Evolutionary conservation across 1,284 basidiomycete species (phyloP).

Genomic region (Erythrobasidium hasegawianum): DNA sequence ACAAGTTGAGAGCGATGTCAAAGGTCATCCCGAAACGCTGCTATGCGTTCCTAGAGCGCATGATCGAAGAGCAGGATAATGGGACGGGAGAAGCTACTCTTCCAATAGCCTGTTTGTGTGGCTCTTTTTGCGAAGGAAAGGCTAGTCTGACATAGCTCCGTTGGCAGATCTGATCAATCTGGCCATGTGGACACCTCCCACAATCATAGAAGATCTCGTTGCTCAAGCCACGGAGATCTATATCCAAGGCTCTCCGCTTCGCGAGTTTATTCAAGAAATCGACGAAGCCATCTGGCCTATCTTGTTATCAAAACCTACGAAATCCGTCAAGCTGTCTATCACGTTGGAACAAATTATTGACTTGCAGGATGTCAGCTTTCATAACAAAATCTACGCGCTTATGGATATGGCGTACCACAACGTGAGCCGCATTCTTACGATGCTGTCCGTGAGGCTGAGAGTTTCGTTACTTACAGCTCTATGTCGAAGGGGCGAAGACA

Average conservation of each 20-base stretch:
- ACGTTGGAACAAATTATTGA: conserved; percentile 3
- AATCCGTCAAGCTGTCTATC: conserved; percentile 5
- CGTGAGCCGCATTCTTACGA: background rate
- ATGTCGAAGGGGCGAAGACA: conserved; percentile 11
- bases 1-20: conserved; percentile 13
- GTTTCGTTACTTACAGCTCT: too few species aligned
- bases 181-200: conserved; percentile 13
- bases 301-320: conserved; percentile 4
- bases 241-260: background rate
- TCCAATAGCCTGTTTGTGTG: too few species aligned
- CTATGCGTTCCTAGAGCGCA: background rate
- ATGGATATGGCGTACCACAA: conserved; percentile 15
- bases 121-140: too few species aligned
- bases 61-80: conserved; percentile 21
- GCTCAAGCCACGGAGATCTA: conserved; percentile 12
- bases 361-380: conserved; percentile 10
- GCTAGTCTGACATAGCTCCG: too few species aligned
- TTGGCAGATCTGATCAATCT: conserved; percentile 11
- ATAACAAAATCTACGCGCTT: conserved; percentile 7
- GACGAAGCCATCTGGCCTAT: conserved; percentile 16
- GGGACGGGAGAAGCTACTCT: background rate
- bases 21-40: conserved; percentile 5
- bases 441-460: too few species aligned
- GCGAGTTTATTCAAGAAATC: conserved; percentile 5
- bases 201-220: conserved; percentile 1